phyloP scores from a whole-genome alignment of 805 yeast genomes.

The Ogataea thermomethanolica region DNA sequence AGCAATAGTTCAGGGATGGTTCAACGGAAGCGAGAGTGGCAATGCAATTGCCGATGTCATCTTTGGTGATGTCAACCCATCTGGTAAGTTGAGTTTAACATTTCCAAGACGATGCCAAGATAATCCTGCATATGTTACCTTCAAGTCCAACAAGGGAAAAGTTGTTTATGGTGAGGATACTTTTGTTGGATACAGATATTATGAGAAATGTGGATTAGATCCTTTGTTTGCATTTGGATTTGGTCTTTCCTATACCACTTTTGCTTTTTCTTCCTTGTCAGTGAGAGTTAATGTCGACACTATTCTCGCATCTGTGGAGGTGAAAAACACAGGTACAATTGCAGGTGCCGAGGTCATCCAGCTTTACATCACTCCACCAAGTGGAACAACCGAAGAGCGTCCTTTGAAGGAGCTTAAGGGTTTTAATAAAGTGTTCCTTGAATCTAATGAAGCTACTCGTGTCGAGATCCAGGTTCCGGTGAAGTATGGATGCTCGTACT shows the following conservation, averaged over 20 bases:
- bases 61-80: constrained; percentile 58
- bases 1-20: constrained; percentile 51
- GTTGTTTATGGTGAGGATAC: constrained; percentile 64
- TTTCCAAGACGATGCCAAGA: constrained; percentile 52
- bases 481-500: constrained; percentile 36
- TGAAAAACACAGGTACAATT: constrained; percentile 47
- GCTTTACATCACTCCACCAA: constrained; percentile 43
- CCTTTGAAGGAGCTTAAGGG: constrained; percentile 61
- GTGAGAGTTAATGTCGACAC: constrained; percentile 28
- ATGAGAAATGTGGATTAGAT: constrained; percentile 47
- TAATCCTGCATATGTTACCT: constrained; percentile 55
- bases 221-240: constrained; percentile 60
- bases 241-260: constrained; percentile 59
- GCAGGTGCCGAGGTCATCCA: constrained; percentile 58
- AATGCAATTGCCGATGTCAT: constrained; percentile 58
- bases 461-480: background rate
- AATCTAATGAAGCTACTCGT: constrained; percentile 40
- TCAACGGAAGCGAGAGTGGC: constrained; percentile 56
- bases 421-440: constrained; percentile 46
- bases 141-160: constrained; percentile 47
- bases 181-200: constrained; percentile 59
- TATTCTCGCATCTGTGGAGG: constrained; percentile 34
- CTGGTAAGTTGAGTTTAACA: constrained; percentile 54
- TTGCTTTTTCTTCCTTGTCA: constrained; percentile 39
- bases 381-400: constrained; percentile 38